Base-by-base conservation (phyloP, 768 basidiomycete genomes). In the Boletus insuetus region DNA sequence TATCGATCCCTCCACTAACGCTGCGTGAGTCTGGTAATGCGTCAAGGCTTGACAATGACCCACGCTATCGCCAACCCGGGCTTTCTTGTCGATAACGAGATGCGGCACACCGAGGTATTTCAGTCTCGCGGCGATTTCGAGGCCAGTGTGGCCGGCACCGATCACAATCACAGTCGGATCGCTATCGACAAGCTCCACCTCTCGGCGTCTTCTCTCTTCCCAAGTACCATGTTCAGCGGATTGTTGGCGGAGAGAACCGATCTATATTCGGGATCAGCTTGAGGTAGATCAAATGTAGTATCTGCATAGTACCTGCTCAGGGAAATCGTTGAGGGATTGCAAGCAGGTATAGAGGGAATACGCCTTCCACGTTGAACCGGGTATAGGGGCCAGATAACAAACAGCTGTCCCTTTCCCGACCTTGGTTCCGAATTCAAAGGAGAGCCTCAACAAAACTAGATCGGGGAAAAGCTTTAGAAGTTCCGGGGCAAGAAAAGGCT, bases 101-200 rank as follows among this genome's bases (percentile, higher is more conserved):
- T 78, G 72, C 1, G 73, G 61, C 13, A 91, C 69, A 19, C 79
- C 82, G 24, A 89, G 71, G 40, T 74, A 75, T 62, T 84, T 84
- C 51, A 91, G 71, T 19, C 86, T 75, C 2, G 86, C 85, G 0
- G 87, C 87, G 3, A 82, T 64, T 39, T 78, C 81, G 26, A 93
- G 69, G 2, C 88, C 90, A 57, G 78, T 80, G 54, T 89, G 89
- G 0, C 86, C 86, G 0, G 78, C 86, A 13, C 86, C 84, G 19
- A 87, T 70, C 24, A 89, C 73, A 29, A 89, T 65, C 11, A 86
- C 88, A 2, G 75, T 76, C 0, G 86, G 85, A 37, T 79, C 75
- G 8, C 60, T 64, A 19, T 77, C 77, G 31, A 67, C 69, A 59
- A 84, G 85, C 29, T 78, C 51, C 16, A 52, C 34, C n/a, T 52